phyloP scores from a whole-genome alignment of 2,329 filamentous ascomycete genomes.

The Colletotrichum euphorbiae region DNA sequence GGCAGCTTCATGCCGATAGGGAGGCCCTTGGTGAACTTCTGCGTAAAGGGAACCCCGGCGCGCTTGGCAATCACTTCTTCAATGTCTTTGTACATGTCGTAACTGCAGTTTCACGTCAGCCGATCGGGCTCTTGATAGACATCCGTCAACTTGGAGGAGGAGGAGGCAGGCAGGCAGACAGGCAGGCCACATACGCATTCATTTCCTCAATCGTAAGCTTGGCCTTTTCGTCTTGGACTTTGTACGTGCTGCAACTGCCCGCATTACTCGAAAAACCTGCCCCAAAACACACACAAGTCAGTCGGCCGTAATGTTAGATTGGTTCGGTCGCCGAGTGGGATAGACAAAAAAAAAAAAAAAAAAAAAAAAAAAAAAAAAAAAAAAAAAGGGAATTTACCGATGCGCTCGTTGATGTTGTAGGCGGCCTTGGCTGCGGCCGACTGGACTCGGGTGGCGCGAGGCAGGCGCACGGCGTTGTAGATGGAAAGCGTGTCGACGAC shows the following conservation, averaged over 20 bases:
- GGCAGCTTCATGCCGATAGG: conserved; percentile 62
- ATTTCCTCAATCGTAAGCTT: conserved; percentile 77
- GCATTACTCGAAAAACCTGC: conserved; percentile 72
- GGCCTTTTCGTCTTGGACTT: conserved; percentile 69
- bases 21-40: conserved; percentile 56
- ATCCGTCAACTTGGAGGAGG: not conserved
- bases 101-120: conserved; percentile 49
- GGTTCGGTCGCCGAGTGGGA: no score
- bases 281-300: not conserved
- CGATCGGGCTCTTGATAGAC: not conserved
- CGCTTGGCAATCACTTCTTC: conserved; percentile 58
- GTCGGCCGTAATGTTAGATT: no score
- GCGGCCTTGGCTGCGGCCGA: conserved; percentile 67
- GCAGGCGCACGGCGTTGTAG: conserved; percentile 65
- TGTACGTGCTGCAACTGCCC: conserved; percentile 63
- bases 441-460: conserved; percentile 67
- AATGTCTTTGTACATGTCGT: conserved; percentile 69
- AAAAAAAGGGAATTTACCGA: conserved; percentile 54
- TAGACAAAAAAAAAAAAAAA: no score
- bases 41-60: conserved; percentile 49
- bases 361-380: not conserved
- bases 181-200: conserved; percentile 64
- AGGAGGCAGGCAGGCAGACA: rapidly evolving
- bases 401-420: conserved; percentile 72
- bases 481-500: conserved; percentile 59